Base-by-base conservation (phyloP, 495 filamentous ascomycete genomes). In the Penicillium canescens region DNA sequence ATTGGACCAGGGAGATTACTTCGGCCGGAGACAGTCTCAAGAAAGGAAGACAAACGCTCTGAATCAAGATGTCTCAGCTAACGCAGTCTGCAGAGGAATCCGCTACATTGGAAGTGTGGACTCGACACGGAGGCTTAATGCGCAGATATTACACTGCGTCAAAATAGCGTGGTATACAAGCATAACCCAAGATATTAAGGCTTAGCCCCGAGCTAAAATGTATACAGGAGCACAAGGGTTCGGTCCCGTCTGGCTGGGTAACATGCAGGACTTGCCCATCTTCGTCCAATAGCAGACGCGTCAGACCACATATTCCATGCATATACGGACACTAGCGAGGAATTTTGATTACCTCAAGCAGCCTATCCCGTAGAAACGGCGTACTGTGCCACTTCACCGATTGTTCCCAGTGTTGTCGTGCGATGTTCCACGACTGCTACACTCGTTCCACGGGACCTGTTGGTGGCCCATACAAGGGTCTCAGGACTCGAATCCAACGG, bases 1-100 rank as follows among this genome's bases (percentile, higher is more conserved):
- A 31, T 31, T 9, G 8, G 28, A 31, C 8, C 24, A 2, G 5
- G 7, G 2, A 9, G 7, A 31, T 2, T 31, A 10, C 28, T 31
- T 31, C 28, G 28, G 6, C 8, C 3, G 16, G 20, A 43, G 16
- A 35, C 12, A 5, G 3, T 34, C 7, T 42, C 18, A 5, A 33
- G 24, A 13, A 24, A 26, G 28, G 36, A 45, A 20, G 40, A 13
- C 14, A 3, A 14, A 20, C 4, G 11, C 10, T 42, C 38, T 14
- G 18, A 36, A 10, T 49, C 36, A 26, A 41, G 26, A 11, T 9
- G 35, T 38, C 46, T 44, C 41, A 50, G 41, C 20, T 31, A 16
- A 40, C 45, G 42, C 56, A 55, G 52, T 55, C 46, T 51, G 56
- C 51, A 59, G 39, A 49, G 20, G 28, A 42, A 59, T 42, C 24